Conservation (phyloP, 768 basidiomycete species). For the Leccinum subgranulosum region DNA sequence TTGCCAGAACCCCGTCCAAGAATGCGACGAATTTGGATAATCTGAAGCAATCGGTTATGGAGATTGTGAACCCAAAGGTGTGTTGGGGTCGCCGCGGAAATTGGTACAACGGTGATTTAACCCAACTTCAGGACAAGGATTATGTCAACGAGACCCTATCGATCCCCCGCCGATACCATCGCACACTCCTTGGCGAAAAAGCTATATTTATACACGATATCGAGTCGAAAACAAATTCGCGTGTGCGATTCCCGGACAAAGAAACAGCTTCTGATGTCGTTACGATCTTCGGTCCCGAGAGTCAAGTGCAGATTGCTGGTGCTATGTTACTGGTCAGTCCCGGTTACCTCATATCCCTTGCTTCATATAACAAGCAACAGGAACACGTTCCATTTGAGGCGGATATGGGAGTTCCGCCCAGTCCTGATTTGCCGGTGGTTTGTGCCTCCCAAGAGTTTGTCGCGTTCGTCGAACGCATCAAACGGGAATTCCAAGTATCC, state of each 20-base stretch:
- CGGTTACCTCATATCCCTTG: background rate
- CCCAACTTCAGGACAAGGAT: slow-evolving; percentile 77
- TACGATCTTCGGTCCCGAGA: slow-evolving; percentile 95
- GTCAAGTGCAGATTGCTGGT: slow-evolving; percentile 93
- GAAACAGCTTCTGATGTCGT: slow-evolving; percentile 93
- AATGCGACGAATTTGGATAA: slow-evolving; percentile 94
- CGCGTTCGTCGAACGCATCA: slow-evolving; percentile 84
- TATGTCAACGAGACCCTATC: slow-evolving; percentile 91
- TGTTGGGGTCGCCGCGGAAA: slow-evolving; percentile 14
- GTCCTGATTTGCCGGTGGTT: slow-evolving; percentile 72
- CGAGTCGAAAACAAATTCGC: slow-evolving; percentile 93
- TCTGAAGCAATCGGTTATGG: slow-evolving; percentile 95
- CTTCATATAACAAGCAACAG: slow-evolving; percentile 38
- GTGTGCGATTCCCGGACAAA: slow-evolving; percentile 89
- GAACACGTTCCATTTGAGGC: slow-evolving; percentile 97
- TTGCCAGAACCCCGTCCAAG: slow-evolving; percentile 97
- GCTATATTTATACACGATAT: slow-evolving; percentile 97
- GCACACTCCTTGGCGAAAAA: slow-evolving; percentile 93
- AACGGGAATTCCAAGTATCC: slow-evolving; percentile 90
- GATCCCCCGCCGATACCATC: slow-evolving; percentile 93
- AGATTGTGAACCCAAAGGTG: slow-evolving; percentile 94
- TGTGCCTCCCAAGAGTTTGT: slow-evolving; percentile 79
- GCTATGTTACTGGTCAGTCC: slow-evolving; percentile 85
- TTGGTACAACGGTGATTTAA: slow-evolving; percentile 2
- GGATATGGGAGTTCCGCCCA: slow-evolving; percentile 87